Conservation (phyloP, 176 grass and related monocot genomes). For the Areca catechu region DNA sequence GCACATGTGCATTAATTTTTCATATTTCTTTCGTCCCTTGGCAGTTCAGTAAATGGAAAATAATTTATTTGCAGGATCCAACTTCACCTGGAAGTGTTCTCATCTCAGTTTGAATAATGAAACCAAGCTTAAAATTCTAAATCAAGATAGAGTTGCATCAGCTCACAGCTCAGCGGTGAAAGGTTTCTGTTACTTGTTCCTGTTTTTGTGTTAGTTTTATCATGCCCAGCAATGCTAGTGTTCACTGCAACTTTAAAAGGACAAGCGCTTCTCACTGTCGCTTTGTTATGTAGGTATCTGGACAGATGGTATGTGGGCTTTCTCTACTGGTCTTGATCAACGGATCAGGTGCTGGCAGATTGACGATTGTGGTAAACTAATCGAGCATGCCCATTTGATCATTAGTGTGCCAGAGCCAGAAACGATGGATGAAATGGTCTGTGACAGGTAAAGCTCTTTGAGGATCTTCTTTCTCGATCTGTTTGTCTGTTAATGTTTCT, state of each 20-base stretch:
- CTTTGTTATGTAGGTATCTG: slow-evolving; percentile 42
- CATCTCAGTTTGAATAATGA: slow-evolving; percentile 19
- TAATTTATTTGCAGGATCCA: slow-evolving; percentile 5
- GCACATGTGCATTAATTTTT: neutral
- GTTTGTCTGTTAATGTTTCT: neutral
- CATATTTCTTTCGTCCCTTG: neutral
- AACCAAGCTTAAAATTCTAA: slow-evolving; percentile 23
- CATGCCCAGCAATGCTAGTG: neutral
- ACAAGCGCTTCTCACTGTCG: neutral
- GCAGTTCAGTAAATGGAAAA: neutral
- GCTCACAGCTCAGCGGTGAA: slow-evolving; percentile 88
- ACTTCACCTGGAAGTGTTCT: neutral
- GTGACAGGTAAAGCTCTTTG: slow-evolving; percentile 28
- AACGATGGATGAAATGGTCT: slow-evolving; percentile 52
- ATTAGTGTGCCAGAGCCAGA: slow-evolving; percentile 89
- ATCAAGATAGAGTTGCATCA: slow-evolving; percentile 37
- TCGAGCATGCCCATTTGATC: slow-evolving; percentile 45
- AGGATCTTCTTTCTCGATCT: neutral
- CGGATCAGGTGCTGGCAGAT: slow-evolving; percentile 77
- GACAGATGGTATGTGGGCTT: slow-evolving; percentile 76
- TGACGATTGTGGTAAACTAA: slow-evolving; percentile 21
- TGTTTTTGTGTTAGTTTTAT: too few species aligned
- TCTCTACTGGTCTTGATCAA: slow-evolving; percentile 86
- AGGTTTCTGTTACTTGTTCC: slow-evolving; percentile 35
- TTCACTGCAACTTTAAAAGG: neutral